A percentile compares a stretch with the other conserved stretches of the same genome.
Evolutionary conservation across 805 yeast genomes (phyloP).

Genomic region (Debaryomyces hansenii): DNA sequence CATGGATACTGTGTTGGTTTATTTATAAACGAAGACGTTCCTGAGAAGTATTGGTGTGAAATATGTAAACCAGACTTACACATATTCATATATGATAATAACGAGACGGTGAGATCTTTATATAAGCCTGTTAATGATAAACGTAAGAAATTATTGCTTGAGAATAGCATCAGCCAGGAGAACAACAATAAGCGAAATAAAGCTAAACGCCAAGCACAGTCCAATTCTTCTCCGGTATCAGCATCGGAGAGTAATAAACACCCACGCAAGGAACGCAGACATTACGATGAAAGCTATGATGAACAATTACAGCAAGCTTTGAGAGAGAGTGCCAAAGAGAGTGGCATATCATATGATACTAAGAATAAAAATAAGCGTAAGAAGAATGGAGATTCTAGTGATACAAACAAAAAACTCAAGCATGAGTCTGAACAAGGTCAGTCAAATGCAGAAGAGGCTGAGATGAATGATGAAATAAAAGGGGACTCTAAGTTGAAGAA

Average conservation of each 20-base stretch:
- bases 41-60: constrained; percentile 96
- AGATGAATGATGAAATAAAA: constrained; percentile 4
- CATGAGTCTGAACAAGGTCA: constrained; percentile 10
- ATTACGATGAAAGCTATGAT: constrained; percentile 35
- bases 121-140: constrained; percentile 43
- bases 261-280: constrained; percentile 32
- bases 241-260: constrained; percentile 9
- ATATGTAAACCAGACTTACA: constrained; percentile 85
- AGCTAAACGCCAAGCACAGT: constrained; percentile 21
- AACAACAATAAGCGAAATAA: constrained; percentile 12
- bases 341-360: constrained; percentile 22
- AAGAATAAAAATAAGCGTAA: constrained; percentile 4
- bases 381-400: constrained; percentile 12
- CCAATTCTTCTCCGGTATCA: constrained; percentile 15
- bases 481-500: constrained; percentile 14
- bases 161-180: constrained; percentile 11
- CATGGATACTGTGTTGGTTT: constrained; percentile 96
- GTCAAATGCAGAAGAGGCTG: constrained; percentile 10
- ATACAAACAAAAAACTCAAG: constrained; percentile 3
- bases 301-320: constrained; percentile 49
- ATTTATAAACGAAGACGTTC: constrained; percentile 68
- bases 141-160: constrained; percentile 34
- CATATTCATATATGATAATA: constrained; percentile 37
- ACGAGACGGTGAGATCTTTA: constrained; percentile 29
- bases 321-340: constrained; percentile 57